Conservation (phyloP, 495 filamentous ascomycete genomes). For the Cudoniella acicularis region DNA sequence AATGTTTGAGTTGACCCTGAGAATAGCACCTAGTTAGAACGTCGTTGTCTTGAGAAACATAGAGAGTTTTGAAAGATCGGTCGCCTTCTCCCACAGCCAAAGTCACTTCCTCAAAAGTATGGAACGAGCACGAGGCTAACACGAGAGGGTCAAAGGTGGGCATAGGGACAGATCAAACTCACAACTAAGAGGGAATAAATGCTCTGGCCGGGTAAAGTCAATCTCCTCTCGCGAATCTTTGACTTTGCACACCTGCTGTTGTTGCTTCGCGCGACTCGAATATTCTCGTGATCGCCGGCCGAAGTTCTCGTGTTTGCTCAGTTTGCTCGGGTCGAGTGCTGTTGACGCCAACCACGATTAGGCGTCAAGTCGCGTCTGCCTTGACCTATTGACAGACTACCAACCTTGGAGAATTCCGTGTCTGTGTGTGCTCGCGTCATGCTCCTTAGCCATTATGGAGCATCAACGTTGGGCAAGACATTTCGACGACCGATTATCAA, state of each 20-base stretch:
- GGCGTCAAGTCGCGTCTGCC: slow-evolving; percentile 19
- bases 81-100: too few species aligned
- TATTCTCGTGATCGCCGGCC: slow-evolving; percentile 10
- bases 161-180: too few species aligned
- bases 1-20: background rate
- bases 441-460: slow-evolving; percentile 25
- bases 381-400: background rate
- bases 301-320: slow-evolving; percentile 9
- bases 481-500: slow-evolving; percentile 17
- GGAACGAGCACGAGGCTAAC: too few species aligned
- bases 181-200: too few species aligned
- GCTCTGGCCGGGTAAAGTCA: too few species aligned
- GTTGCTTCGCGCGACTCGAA: too few species aligned
- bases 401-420: background rate
- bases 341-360: background rate
- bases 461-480: slow-evolving; percentile 20
- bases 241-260: background rate
- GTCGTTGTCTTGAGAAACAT: too few species aligned
- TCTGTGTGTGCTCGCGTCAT: slow-evolving; percentile 15
- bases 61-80: too few species aligned
- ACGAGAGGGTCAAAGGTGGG: too few species aligned
- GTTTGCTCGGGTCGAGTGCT: slow-evolving; percentile 12
- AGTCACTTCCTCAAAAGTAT: too few species aligned
- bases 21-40: background rate
- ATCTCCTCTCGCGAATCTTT: too few species aligned